Conservation (phyloP, 441 rosid genomes). For the Codiaeum variegatum region DNA sequence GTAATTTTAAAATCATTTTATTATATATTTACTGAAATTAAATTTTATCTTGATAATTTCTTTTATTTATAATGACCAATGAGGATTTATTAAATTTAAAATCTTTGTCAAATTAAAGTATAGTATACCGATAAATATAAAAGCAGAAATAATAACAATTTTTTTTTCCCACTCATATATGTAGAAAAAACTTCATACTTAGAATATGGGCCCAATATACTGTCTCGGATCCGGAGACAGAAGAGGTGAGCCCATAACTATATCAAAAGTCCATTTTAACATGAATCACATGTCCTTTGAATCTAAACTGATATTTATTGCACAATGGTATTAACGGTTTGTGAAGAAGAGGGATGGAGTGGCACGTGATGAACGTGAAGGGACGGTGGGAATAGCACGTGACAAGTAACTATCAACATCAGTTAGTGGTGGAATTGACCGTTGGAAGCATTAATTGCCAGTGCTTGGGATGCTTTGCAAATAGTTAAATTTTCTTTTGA, state of each 20-base stretch:
- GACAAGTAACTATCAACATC: constrained; percentile 27
- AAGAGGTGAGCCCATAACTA: constrained; percentile 20
- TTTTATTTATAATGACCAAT: too few relatives aligned
- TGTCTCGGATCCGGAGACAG: constrained; percentile 26
- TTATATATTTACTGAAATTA: too few relatives aligned
- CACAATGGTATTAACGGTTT: neutral
- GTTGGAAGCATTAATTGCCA: constrained; percentile 31
- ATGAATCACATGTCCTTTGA: too few relatives aligned
- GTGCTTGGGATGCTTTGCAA: constrained; percentile 4
- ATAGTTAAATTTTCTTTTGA: neutral
- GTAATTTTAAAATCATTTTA: too few relatives aligned
- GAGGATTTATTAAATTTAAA: too few relatives aligned
- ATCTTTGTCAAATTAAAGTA: too few relatives aligned
- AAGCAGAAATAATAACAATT: too few relatives aligned
- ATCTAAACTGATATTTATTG: too few relatives aligned
- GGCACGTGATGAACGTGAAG: constrained; percentile 31
- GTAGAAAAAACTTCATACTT: neutral
- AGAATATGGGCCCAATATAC: constrained; percentile 3
- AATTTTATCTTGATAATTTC: too few relatives aligned
- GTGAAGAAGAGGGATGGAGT: neutral
- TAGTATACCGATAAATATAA: too few relatives aligned
- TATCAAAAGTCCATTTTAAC: constrained; percentile 3
- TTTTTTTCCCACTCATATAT: neutral
- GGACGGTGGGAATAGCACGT: constrained; percentile 29
- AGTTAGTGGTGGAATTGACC: constrained; percentile 28